phyloP scores from a whole-genome alignment of 2,329 filamentous ascomycete species.

The Septoria petroselini region DNA sequence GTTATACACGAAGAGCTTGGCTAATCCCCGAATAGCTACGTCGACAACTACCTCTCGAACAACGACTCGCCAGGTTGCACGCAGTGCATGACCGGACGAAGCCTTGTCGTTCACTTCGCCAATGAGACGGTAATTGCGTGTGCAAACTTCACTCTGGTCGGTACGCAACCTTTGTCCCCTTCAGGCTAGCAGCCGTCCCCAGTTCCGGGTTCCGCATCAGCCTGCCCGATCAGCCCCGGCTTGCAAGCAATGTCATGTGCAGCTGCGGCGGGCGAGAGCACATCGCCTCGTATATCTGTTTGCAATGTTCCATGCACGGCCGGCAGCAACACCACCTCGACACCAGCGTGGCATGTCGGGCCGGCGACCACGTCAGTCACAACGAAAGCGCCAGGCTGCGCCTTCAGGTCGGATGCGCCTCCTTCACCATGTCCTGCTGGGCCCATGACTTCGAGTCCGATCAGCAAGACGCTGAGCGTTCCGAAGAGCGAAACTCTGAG shows the following conservation, averaged over 20 bases:
- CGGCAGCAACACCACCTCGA: background rate
- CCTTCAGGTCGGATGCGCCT: too few species aligned
- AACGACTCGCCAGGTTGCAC: slow-evolving; percentile 11
- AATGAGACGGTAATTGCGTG: slow-evolving; percentile 56
- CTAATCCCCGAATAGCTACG: slow-evolving; percentile 39
- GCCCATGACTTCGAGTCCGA: too few species aligned
- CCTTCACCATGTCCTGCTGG: too few species aligned
- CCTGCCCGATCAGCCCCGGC: background rate
- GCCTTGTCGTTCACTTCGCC: slow-evolving; percentile 53
- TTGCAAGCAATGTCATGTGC: background rate
- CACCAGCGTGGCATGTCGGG: too few species aligned
- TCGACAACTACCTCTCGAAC: slow-evolving; percentile 50
- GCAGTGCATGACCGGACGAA: slow-evolving; percentile 41
- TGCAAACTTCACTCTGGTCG: slow-evolving; percentile 50
- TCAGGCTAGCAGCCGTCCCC: slow-evolving; percentile 13
- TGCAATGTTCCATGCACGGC: background rate
- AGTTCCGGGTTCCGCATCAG: slow-evolving; percentile 12
- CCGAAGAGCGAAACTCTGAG: too few species aligned
- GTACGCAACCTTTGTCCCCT: slow-evolving; percentile 21
- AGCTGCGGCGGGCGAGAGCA: background rate
- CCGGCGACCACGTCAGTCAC: too few species aligned
- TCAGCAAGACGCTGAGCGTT: too few species aligned
- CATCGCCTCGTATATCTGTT: background rate
- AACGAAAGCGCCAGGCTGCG: too few species aligned
- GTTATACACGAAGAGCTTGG: background rate